phyloP scores from a whole-genome alignment of 2,329 filamentous ascomycete genomes.

The Microsporum canis region DNA sequence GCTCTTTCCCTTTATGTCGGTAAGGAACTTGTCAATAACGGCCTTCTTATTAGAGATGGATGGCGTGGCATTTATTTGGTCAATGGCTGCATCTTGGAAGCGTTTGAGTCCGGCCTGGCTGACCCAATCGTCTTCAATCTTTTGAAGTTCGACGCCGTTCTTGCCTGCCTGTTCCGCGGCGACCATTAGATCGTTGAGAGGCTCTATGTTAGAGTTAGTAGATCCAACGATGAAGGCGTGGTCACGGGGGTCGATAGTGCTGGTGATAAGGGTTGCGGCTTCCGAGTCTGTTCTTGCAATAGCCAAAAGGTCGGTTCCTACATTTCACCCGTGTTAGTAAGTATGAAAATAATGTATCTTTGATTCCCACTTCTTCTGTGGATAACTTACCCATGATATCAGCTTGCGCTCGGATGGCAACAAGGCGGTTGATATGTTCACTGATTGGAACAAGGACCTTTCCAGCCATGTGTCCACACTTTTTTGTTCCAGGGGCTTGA shows the following conservation, averaged over 20 bases:
- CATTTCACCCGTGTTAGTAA: neutral
- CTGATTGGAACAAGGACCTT: conserved; percentile 94
- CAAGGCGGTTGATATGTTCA: conserved; percentile 95
- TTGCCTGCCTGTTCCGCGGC: conserved; percentile 75
- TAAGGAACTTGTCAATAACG: conserved; percentile 55
- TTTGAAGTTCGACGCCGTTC: conserved; percentile 66
- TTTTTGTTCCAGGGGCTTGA: conserved; percentile 96
- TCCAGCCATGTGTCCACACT: conserved; percentile 98
- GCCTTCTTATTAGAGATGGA: conserved; percentile 54
- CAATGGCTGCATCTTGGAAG: conserved; percentile 80
- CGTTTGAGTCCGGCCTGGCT: conserved; percentile 67
- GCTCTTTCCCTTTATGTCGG: conserved; percentile 66
- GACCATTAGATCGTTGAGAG: conserved; percentile 83
- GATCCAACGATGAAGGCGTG: conserved; percentile 84
- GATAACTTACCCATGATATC: conserved; percentile 76
- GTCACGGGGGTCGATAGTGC: conserved; percentile 89
- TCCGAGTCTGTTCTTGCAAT: conserved; percentile 95
- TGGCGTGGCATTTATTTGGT: conserved; percentile 61
- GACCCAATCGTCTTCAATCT: conserved; percentile 84
- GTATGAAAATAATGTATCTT: neutral
- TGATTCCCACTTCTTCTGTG: neutral
- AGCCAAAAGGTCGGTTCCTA: conserved; percentile 71
- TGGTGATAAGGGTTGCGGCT: conserved; percentile 92
- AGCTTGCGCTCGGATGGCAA: conserved; percentile 92
- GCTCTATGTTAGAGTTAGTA: conserved; percentile 74